Evolutionary conservation across 768 basidiomycete genomes (phyloP), one percentile per base, ranked within the genome.

Genomic region (Pleurotus platypus): DNA sequence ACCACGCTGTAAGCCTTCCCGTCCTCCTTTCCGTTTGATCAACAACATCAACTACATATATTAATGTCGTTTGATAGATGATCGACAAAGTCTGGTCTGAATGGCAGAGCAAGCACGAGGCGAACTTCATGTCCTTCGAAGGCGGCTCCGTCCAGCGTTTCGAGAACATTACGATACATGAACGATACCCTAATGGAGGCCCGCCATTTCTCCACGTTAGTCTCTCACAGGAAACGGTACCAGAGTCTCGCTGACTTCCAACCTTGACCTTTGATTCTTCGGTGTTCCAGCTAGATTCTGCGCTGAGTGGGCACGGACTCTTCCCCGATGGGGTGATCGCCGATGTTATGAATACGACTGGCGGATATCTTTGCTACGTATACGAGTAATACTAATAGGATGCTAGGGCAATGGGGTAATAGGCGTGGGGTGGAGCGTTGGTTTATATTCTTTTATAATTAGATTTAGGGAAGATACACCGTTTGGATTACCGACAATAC

Each of bases 51-150:
- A 35, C 30, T 2, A 11, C 30, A 4, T 11, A 38, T 16, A 40
- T 55, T n/a, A 18, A 46, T 46, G 38, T 46, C 40, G 49, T 3
- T 38, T 13, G 54, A 39, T 49, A 63, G 64, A 72, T 72, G 71
- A 61, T 74, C 48, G 73, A 73, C 60, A 71, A 71, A 56, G 54
- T 73, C 13, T 74, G 73, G 72, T 71, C 48, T 49, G 67, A 72
- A 49, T 73, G 72, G 72, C 73, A 74, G 48, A 56, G 57, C 51
- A 56, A 55, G 9, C 43, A 69, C 55, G 26, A 59, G 1, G 49
- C 43, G 9, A 73, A 69, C 59, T 58, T 56, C 51, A 55, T 58
- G 47, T 64, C 65, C 26, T 73, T 65, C 59, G 59, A 60, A 20
- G 73, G 73, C 49, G 73, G 72, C 3, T 64, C 68, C 3, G 64